These are phyloP conservation scores for Helichrysum umbraculigerum DNA, from an alignment of 129 eudicot species.

Conservation along the genomic window DNA sequence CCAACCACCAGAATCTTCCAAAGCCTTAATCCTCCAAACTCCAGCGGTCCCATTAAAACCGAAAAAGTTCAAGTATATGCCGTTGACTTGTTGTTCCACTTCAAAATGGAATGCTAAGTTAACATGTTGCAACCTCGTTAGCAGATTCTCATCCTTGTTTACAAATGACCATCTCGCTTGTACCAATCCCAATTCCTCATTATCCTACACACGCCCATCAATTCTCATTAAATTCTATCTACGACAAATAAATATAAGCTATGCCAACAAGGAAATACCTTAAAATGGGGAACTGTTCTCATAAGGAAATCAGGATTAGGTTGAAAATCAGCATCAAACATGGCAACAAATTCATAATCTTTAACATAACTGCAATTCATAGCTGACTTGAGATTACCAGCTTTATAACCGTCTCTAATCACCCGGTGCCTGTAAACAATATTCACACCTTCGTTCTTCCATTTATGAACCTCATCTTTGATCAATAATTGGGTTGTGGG, in stretches of 20 bases:
- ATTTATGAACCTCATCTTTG: slow-evolving; percentile 80
- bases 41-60: slow-evolving; percentile 99
- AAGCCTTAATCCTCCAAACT: slow-evolving; percentile 92
- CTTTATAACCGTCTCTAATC: slow-evolving; percentile 81
- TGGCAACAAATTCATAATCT: slow-evolving; percentile 93
- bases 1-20: slow-evolving; percentile 97
- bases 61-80: slow-evolving; percentile 73
- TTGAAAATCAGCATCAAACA: slow-evolving; percentile 94
- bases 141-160: slow-evolving; percentile 82
- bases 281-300: slow-evolving; percentile 79
- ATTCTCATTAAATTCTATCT: neutral
- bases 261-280: slow-evolving; percentile 46
- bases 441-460: slow-evolving; percentile 80
- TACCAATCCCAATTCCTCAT: slow-evolving; percentile 81
- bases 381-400: slow-evolving; percentile 95
- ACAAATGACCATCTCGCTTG: slow-evolving; percentile 98
- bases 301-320: slow-evolving; percentile 77
- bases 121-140: slow-evolving; percentile 80
- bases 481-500: slow-evolving; percentile 69
- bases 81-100: slow-evolving; percentile 97
- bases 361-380: slow-evolving; percentile 90
- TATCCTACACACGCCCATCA: slow-evolving; percentile 51
- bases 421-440: slow-evolving; percentile 83
- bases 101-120: slow-evolving; percentile 93
- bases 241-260: neutral